phyloP scores from a whole-genome alignment of 2,329 filamentous ascomycete genomes.

The Fusarium domesticum region DNA sequence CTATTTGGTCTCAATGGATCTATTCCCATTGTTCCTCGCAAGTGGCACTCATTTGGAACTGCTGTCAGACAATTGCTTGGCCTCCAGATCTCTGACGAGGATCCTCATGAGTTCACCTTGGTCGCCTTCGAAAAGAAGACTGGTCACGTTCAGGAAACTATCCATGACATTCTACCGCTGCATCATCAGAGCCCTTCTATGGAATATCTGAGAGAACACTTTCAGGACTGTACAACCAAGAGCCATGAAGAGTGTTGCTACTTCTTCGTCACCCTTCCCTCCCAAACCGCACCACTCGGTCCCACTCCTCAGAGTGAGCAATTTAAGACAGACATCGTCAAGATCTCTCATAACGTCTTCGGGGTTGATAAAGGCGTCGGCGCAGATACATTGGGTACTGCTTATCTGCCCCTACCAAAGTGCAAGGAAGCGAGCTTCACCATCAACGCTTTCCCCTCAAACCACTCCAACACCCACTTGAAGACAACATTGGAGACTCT shows the following conservation, averaged over 20 bases:
- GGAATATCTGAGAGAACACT: conserved; percentile 6
- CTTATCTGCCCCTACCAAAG: conserved; percentile 25
- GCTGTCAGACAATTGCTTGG: conserved; percentile 27
- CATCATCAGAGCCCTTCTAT: conserved; percentile 1
- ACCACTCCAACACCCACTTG: conserved; percentile 29
- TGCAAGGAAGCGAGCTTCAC: conserved; percentile 2
- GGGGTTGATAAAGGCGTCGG: conserved; percentile 1
- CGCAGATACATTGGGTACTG: conserved; percentile 7
- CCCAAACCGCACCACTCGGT: conserved; percentile 1
- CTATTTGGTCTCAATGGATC: conserved; percentile 35
- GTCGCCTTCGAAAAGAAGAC: conserved; percentile 10
- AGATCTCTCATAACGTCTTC: conserved; percentile 14
- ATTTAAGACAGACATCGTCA: conserved; percentile 15
- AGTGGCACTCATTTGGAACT: conserved; percentile 18
- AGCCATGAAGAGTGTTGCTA: conserved; percentile 12
- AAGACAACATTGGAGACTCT: conserved; percentile 28
- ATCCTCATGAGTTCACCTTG: not conserved
- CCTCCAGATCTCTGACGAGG: conserved; percentile 1
- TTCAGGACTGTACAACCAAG: not conserved
- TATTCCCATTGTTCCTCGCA: conserved; percentile 22
- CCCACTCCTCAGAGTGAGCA: conserved; percentile 24
- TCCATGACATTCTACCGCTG: conserved; percentile 13
- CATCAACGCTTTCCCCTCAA: conserved; percentile 19
- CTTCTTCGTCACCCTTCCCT: conserved; percentile 23
- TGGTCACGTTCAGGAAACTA: not conserved